Conservation (phyloP, 1,284 basidiomycete genomes). For the Cryptococcus maquisensis region DNA sequence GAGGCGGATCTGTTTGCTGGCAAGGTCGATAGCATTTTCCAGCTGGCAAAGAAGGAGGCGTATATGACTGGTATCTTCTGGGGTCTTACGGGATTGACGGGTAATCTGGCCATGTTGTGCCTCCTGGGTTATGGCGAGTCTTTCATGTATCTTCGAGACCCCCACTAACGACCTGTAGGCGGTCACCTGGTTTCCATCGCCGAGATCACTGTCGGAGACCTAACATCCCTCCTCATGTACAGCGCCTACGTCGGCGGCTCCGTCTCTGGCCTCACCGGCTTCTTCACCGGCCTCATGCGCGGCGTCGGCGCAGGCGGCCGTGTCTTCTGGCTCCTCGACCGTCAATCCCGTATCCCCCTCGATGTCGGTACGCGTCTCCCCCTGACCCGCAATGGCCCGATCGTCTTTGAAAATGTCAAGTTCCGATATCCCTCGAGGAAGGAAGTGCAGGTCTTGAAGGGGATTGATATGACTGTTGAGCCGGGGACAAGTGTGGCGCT, state of each 20-base stretch:
- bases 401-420: slow-evolving; percentile 71
- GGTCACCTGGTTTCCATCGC: slow-evolving; percentile 84
- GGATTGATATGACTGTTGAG: slow-evolving; percentile 69
- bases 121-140: slow-evolving; percentile 79
- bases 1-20: slow-evolving; percentile 59
- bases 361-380: slow-evolving; percentile 59
- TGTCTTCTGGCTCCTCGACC: slow-evolving; percentile 88
- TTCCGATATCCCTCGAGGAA: slow-evolving; percentile 85
- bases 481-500: slow-evolving; percentile 85
- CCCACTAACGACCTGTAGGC: slow-evolving; percentile 51
- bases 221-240: slow-evolving; percentile 87
- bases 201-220: slow-evolving; percentile 82
- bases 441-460: slow-evolving; percentile 70
- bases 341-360: slow-evolving; percentile 63
- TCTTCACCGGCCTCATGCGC: slow-evolving; percentile 50
- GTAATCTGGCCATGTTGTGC: slow-evolving; percentile 85
- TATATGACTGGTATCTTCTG: slow-evolving; percentile 89
- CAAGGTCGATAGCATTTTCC: slow-evolving; percentile 65
- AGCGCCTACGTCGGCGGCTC: slow-evolving; percentile 60
- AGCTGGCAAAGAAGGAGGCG: slow-evolving; percentile 80
- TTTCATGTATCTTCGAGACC: not conserved
- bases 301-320: slow-evolving; percentile 85
- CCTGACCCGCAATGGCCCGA: slow-evolving; percentile 58
- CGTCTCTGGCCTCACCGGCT: slow-evolving; percentile 49
- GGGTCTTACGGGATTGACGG: slow-evolving; percentile 88